phyloP scores from a whole-genome alignment of 140 eudicot genomes.

The Ambrosia hybrid region DNA sequence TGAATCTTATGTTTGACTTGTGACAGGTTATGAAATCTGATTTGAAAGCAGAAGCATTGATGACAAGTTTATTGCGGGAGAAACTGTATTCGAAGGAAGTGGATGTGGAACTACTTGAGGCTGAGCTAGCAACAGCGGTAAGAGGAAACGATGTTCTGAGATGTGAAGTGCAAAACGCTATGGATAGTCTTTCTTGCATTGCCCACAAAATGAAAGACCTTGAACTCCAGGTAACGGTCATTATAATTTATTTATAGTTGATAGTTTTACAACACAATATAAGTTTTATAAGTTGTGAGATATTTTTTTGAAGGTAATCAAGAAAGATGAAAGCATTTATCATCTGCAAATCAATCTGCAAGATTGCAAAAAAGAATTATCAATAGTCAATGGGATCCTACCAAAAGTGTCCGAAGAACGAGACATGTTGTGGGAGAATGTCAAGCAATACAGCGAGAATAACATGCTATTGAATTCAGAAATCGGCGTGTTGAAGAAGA shows the following conservation, averaged over 20 bases:
- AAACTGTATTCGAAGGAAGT: conserved; percentile 67
- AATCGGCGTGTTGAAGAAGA: conserved; percentile 66
- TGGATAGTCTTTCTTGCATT: conserved; percentile 69
- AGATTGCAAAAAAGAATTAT: conserved; percentile 70
- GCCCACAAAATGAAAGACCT: conserved; percentile 91
- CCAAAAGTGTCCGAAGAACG: conserved; percentile 86
- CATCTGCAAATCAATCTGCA: conserved; percentile 69
- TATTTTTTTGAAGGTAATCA: conserved; percentile 49
- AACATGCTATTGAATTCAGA: conserved; percentile 77
- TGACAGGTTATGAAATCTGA: conserved; percentile 48
- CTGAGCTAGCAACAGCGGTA: conserved; percentile 86
- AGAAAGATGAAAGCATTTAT: conserved; percentile 76
- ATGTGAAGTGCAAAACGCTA: conserved; percentile 81
- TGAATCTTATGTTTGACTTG: conserved; percentile 17
- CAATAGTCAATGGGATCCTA: conserved; percentile 57
- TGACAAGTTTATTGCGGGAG: conserved; percentile 77
- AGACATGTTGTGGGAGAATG: conserved; percentile 90
- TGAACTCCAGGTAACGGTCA: conserved; percentile 70
- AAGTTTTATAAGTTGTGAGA: background rate
- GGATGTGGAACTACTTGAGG: conserved; percentile 82
- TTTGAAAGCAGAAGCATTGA: conserved; percentile 75
- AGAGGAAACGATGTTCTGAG: conserved; percentile 76
- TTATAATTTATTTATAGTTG: background rate
- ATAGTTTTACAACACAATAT: background rate
- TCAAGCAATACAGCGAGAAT: conserved; percentile 71